A percentile compares a stretch with the other conserved stretches of the same genome.
Evolutionary conservation across 257 asterid genomes (phyloP).

Genomic region (Avicennia marina): DNA sequence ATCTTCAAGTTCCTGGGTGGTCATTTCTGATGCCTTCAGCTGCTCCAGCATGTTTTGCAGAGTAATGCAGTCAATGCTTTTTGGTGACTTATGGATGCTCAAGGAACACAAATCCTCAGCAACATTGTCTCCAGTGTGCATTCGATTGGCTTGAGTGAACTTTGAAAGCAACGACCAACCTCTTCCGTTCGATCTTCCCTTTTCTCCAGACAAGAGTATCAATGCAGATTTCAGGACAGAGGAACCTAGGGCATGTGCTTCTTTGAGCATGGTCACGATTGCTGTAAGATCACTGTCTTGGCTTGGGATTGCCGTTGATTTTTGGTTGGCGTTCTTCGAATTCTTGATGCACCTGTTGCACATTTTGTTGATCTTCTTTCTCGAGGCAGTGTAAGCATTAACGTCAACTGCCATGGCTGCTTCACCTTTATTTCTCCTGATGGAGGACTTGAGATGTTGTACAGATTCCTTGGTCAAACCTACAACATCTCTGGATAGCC

Average conservation of each 20-base stretch:
- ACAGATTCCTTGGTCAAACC: constrained; percentile 25
- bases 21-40: constrained; percentile 3
- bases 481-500: constrained; percentile 5
- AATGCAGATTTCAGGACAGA: constrained; percentile 5
- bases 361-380: constrained; percentile 11
- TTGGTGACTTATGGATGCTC: not conserved
- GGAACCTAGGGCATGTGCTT: not conserved
- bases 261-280: constrained; percentile 6
- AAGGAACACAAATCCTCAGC: not conserved
- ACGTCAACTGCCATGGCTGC: not conserved
- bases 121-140: not conserved
- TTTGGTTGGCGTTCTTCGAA: not conserved
- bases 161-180: constrained; percentile 26
- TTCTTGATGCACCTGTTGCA: not conserved
- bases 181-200: constrained; percentile 20
- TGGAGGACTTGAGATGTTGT: constrained; percentile 28
- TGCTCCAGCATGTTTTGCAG: constrained; percentile 18
- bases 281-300: too few species aligned
- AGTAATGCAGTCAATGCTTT: not conserved
- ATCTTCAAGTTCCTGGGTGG: constrained; percentile 16
- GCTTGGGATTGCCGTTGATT: too few species aligned
- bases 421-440: constrained; percentile 15
- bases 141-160: not conserved
- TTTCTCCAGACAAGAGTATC: not conserved
- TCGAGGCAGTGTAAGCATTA: constrained; percentile 6